Percentiles rank a stretch among this genome's conserved stretches.
Conservation (phyloP, 805 yeast species). For the Ascoidea rubescens region DNA sequence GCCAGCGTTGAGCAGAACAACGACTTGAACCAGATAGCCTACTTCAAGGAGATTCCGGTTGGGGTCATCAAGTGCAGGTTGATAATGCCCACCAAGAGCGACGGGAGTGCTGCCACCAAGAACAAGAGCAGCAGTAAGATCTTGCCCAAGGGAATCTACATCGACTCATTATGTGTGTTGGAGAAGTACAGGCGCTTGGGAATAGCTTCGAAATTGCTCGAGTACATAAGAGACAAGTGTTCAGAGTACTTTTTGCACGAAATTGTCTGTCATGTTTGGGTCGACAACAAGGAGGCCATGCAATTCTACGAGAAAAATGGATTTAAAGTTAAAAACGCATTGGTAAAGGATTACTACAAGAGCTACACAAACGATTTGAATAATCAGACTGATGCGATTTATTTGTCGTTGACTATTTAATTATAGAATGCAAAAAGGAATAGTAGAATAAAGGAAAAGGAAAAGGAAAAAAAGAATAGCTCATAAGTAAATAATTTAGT, state of each 20-base stretch:
- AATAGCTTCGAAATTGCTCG: conserved; percentile 45
- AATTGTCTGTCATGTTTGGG: conserved; percentile 39
- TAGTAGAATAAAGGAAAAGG: no score
- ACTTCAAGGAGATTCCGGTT: conserved; percentile 65
- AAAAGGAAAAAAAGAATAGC: no score
- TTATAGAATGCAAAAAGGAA: no score
- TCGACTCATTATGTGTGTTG: conserved; percentile 57
- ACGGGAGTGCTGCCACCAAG: no score
- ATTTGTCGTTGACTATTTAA: conserved; percentile 15
- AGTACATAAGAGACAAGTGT: conserved; percentile 43
- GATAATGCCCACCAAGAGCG: conserved; percentile 21
- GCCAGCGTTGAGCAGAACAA: not conserved
- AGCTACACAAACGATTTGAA: conserved; percentile 25
- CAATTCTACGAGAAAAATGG: conserved; percentile 35
- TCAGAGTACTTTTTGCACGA: conserved; percentile 38
- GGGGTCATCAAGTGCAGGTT: conserved; percentile 55
- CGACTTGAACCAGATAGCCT: conserved; percentile 23
- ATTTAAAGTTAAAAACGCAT: conserved; percentile 23
- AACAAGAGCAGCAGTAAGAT: not conserved
- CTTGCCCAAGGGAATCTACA: conserved; percentile 40
- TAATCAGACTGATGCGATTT: conserved; percentile 33
- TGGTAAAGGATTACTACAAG: conserved; percentile 31
- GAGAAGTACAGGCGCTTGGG: conserved; percentile 47
- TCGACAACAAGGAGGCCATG: conserved; percentile 24
- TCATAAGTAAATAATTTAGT: no score